Evolutionary conservation across 1,139 yeast genomes (phyloP).

Genomic region (Barnettozyma hawaiiensis): DNA sequence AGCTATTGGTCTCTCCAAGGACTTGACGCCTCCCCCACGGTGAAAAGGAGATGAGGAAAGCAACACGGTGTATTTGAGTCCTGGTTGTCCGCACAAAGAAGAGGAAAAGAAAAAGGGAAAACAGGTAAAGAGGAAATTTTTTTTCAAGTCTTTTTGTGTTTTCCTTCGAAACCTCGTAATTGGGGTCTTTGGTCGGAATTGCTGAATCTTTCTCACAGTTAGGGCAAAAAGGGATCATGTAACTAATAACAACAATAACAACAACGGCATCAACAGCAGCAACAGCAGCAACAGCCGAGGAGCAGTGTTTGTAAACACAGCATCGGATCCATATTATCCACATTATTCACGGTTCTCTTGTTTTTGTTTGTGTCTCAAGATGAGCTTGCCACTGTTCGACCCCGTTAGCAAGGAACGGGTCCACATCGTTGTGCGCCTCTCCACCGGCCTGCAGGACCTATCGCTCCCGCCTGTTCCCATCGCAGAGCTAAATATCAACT

Average conservation of each 20-base stretch:
- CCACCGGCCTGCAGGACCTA: constrained; percentile 43
- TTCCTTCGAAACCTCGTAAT: too few relatives aligned
- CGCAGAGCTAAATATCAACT: constrained; percentile 35
- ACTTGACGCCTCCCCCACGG: constrained; percentile 54
- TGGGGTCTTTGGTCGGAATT: neutral
- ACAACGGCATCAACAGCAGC: too few relatives aligned
- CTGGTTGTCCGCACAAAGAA: constrained; percentile 58
- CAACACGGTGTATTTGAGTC: constrained; percentile 57
- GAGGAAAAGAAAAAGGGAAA: constrained; percentile 12
- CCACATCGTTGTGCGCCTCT: constrained; percentile 44
- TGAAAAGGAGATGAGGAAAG: constrained; percentile 37
- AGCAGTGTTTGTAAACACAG: too few relatives aligned
- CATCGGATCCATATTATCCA: too few relatives aligned
- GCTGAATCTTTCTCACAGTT: neutral
- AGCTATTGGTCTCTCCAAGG: constrained; percentile 56
- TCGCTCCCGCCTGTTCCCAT: constrained; percentile 35
- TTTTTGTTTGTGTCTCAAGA: neutral
- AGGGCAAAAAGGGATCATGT: constrained; percentile 1
- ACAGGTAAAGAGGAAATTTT: constrained; percentile 2
- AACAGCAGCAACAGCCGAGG: too few relatives aligned
- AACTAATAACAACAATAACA: too few relatives aligned
- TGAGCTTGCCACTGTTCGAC: constrained; percentile 11
- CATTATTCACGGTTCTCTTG: too few relatives aligned
- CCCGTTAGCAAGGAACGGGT: constrained; percentile 9
- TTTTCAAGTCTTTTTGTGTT: constrained; percentile 3